Base-by-base conservation (phyloP, 1,284 basidiomycete genomes). In the Boletellus sp. region DNA sequence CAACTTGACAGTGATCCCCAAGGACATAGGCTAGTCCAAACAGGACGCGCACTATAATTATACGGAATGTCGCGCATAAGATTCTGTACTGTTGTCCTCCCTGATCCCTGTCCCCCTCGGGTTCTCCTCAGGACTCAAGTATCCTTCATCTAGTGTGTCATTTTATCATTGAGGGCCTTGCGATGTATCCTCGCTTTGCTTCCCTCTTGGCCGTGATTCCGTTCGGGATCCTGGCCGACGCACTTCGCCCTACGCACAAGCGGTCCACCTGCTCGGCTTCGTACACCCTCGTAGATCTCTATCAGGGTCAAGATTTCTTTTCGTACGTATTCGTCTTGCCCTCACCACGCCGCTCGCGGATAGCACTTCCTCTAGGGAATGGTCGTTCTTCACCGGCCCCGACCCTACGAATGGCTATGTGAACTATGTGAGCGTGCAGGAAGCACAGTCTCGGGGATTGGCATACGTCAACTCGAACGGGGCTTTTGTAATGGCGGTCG, bases 401-500 rank as follows among this genome's bases (percentile, higher is more conserved):
- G 87, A 90, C 60, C 87, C 87, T 3, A 89, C 87, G 1, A 64
- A 76, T 45, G 87, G 85, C 20, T 66, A 65, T 30, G 85, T 87
- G 32, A 70, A 75, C 39, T 89, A 79, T 61, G 66, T 77, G 53
- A 66, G 59, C 38, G 62, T 68, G 48, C 58, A 67, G 5, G 64
- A 73, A 21, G 84, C 84, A 3, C 66, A 68, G 41, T 54, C 62
- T 8, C 69, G 74, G 29, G 71, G 73, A 3, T 73, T 90, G 32
- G 80, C 82, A 2, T 80, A 72, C 55, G 76, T 86, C 53, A 61
- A 66, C 29, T 64, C 54, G 19, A 73, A 79, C 54, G 73, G 73
- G 43, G 70, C 74, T 16, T 74, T 74, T 3, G 70, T 84, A 35
- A 66, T 90, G 37, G 74, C 76, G 25, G 82, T 89, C 27, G 87